phyloP scores from a whole-genome alignment of 225 moss, liverwort and hornwort species.

The Marchantia paleacea region DNA sequence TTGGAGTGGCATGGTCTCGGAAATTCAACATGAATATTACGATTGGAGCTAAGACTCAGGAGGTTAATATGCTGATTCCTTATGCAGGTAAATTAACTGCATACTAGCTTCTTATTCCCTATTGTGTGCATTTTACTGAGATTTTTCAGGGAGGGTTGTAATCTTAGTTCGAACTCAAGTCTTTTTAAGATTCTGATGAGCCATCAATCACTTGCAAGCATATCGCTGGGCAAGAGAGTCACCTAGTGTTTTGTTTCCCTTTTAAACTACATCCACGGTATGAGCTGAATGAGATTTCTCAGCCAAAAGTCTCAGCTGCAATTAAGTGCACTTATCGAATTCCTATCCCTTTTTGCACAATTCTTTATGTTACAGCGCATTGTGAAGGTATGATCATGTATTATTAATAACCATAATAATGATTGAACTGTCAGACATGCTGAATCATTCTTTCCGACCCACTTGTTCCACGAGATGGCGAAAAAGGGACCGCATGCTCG shows the following conservation, averaged over 20 bases:
- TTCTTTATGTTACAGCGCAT: too few species aligned
- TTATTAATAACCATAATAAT: neutral
- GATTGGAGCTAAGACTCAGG: conserved; percentile 63
- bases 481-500: conserved; percentile 82
- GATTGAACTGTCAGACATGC: conserved; percentile 59
- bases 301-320: too few species aligned
- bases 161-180: neutral
- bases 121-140: neutral
- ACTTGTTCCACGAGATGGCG: conserved; percentile 85
- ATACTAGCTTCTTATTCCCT: neutral
- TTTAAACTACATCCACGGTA: neutral
- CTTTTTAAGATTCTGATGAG: neutral
- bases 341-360: too few species aligned
- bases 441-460: conserved; percentile 81
- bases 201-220: neutral
- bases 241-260: neutral
- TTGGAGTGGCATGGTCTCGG: conserved; percentile 80
- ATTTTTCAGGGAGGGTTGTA: neutral
- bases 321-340: too few species aligned
- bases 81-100: conserved; percentile 63
- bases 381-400: too few species aligned
- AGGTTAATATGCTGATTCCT: conserved; percentile 86
- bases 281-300: too few species aligned
- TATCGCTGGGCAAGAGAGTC: neutral
- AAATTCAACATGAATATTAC: conserved; percentile 67